These are phyloP conservation scores for Pyronema domesticum DNA, from an alignment of 495 filamentous ascomycete genomes.

Conservation along the genomic window DNA sequence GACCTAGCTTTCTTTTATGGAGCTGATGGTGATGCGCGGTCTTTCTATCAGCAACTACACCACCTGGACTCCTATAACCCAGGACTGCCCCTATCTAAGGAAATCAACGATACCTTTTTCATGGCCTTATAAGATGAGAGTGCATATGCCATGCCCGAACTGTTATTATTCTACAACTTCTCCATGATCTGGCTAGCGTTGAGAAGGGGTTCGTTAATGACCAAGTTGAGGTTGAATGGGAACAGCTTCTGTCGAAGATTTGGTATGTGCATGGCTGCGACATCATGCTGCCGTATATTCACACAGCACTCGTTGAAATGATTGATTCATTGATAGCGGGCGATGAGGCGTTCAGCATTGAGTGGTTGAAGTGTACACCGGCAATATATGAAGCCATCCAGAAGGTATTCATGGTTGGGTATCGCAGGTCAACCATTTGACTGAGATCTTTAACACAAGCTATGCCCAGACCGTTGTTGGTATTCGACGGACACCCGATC, in stretches of 20 bases:
- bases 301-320: background rate
- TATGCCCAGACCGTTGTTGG: background rate
- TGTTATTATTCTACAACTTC: background rate
- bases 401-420: background rate
- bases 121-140: background rate
- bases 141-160: background rate
- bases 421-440: background rate
- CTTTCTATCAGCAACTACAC: no score
- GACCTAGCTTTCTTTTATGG: no score
- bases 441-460: background rate
- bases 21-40: no score
- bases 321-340: background rate
- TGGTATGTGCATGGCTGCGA: background rate
- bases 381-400: background rate
- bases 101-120: background rate
- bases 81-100: no score
- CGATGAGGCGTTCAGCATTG: background rate
- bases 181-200: background rate
- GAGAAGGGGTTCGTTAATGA: background rate
- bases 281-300: constrained; percentile 1
- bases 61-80: no score
- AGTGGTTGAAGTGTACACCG: background rate
- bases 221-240: background rate
- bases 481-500: no score
- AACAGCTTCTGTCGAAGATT: background rate